Evolutionary conservation across 2,329 filamentous ascomycete species (phyloP), one percentile per base, ranked within the genome.

Genomic region (Paecilomyces dactylethromorphus): DNA sequence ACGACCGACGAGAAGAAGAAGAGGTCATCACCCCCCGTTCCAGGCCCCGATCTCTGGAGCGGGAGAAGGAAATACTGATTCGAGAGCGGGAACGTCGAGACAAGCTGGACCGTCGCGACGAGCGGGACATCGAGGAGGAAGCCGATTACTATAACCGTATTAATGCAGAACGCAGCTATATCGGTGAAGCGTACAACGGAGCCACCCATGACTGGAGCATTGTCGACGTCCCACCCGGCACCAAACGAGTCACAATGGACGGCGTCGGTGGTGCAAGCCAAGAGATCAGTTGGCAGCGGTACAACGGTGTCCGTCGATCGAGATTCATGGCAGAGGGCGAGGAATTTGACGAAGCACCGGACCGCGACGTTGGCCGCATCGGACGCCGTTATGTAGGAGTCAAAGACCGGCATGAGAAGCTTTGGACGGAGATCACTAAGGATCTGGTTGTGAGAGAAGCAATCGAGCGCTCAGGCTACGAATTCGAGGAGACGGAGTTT

Each of bases 341-440:
- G 50, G 74, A 77, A 55, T 82, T 84, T 65, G 78, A 81, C 24
- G 79, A 78, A 18, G 85, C 87, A 77, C 63, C 79, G 73, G 63
- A 77, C 78, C 63, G 73, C 76, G 68, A 75, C 15, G 67, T 67
- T 24, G 70, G 72, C 6, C 71, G 72, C 13, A 73, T 79, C 59
- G 76, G 70, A 22, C 81, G 80, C 56, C 77, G 82, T 32, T 74
- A 76, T 54, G 69, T 70, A 8, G 69, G 69, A 7, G 63, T 71
- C 45, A 74, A 73, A 39, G 68, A 76, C 51, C 69, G 69, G 29
- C 70, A 67, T 35, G 82, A 84, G 58, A 85, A 88, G 60, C 90
- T 96, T 79, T 97, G 93, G 93, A 99, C 94, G 0, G 94, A 97
- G 76, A 91, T 99, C 66, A 96, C 93, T 53, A 96, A 96, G 76